phyloP scores from a whole-genome alignment of 2,329 filamentous ascomycete species.

The Colletotrichum sp. region DNA sequence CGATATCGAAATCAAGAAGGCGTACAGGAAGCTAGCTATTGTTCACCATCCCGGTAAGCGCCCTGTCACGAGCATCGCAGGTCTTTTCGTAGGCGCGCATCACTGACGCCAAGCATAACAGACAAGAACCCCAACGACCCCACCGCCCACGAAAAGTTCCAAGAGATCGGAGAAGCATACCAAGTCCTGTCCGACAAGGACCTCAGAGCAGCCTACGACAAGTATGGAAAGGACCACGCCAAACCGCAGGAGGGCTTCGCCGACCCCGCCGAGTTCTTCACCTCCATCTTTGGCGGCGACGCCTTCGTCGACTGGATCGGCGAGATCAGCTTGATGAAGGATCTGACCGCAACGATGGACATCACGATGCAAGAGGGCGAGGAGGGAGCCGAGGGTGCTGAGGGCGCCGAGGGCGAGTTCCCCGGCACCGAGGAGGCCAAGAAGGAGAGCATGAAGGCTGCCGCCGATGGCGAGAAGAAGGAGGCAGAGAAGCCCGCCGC shows the following conservation, averaged over 20 bases:
- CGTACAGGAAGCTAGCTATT: conserved; percentile 93
- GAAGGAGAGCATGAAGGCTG: conserved; percentile 57
- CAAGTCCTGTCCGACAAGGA: conserved; percentile 87
- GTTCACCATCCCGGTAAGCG: conserved; percentile 82
- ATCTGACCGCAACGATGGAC: conserved; percentile 97
- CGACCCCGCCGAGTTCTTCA: conserved; percentile 97
- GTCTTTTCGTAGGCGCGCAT: not conserved
- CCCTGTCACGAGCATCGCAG: not conserved
- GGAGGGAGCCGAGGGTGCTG: conserved; percentile 63
- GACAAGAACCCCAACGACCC: conserved; percentile 99
- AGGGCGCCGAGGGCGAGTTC: conserved; percentile 56
- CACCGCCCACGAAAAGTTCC: conserved; percentile 91
- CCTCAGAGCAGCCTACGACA: conserved; percentile 91
- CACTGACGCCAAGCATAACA: conserved; percentile 36
- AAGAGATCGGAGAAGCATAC: conserved; percentile 78
- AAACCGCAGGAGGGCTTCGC: conserved; percentile 91
- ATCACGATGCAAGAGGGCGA: conserved; percentile 87
- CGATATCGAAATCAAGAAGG: conserved; percentile 95
- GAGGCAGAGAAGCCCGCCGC: conserved; percentile 31
- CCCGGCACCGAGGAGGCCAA: conserved; percentile 63
- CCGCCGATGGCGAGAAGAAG: conserved; percentile 33
- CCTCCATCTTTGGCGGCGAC: conserved; percentile 96
- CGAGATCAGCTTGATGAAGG: conserved; percentile 98
- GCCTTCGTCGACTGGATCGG: conserved; percentile 97
- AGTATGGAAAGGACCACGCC: conserved; percentile 94